Conservation (phyloP, 768 basidiomycete genomes). For the Leccinum broughii region DNA sequence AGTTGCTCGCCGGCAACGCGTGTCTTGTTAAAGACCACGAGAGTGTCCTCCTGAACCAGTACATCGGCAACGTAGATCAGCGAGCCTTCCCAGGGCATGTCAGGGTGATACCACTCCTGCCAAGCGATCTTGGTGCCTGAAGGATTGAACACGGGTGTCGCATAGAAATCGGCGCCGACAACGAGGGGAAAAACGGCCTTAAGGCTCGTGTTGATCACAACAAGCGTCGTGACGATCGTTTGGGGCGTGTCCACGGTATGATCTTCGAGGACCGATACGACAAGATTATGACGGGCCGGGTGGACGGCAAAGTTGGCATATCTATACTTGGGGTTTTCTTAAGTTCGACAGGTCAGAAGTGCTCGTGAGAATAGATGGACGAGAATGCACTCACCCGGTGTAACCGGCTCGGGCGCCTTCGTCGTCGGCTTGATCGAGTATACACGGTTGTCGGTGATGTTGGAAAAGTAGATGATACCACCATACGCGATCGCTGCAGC, state of each 20-base stretch:
- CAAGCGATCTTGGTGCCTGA: constrained; percentile 61
- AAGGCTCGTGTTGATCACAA: constrained; percentile 50
- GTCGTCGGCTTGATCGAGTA: constrained; percentile 40
- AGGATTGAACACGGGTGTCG: constrained; percentile 56
- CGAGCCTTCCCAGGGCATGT: constrained; percentile 73
- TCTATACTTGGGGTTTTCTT: constrained; percentile 38
- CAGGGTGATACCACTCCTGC: constrained; percentile 68
- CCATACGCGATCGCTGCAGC: constrained; percentile 55
- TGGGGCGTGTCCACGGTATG: constrained; percentile 49
- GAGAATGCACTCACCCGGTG: constrained; percentile 49
- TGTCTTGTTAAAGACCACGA: constrained; percentile 39
- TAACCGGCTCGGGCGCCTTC: constrained; percentile 46
- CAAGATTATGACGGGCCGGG: constrained; percentile 49
- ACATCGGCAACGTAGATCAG: constrained; percentile 55
- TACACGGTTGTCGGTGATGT: constrained; percentile 52
- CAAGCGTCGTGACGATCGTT: constrained; percentile 51
- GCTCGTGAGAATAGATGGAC: not conserved
- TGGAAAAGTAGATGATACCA: constrained; percentile 58
- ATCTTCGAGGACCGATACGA: constrained; percentile 70
- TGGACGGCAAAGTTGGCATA: constrained; percentile 66
- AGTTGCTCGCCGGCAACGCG: constrained; percentile 54
- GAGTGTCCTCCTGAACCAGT: constrained; percentile 24
- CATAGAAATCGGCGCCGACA: constrained; percentile 73
- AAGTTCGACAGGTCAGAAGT: not conserved
- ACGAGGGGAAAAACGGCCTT: constrained; percentile 47